These are phyloP conservation scores for Suillus brevipes DNA, from an alignment of 768 basidiomycete species.

Conservation along the genomic window DNA sequence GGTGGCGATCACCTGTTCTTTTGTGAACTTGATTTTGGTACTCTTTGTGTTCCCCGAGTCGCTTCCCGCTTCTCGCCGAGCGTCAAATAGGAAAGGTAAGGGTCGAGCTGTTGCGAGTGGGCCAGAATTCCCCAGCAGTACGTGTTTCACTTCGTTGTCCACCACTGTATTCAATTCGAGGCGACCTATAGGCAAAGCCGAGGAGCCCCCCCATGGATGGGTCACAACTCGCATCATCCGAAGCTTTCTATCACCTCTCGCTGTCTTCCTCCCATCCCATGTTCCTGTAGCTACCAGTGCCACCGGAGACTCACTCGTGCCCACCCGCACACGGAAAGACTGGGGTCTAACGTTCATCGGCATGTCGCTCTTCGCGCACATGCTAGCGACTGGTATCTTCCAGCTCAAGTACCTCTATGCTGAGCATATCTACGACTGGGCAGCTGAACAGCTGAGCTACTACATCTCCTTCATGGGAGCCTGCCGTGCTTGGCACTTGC, in stretches of 20 bases:
- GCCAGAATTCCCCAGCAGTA: slow-evolving; percentile 14
- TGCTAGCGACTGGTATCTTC: slow-evolving; percentile 70
- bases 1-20: slow-evolving; percentile 44
- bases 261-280: slow-evolving; percentile 64
- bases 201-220: slow-evolving; percentile 7
- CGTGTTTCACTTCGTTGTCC: neutral
- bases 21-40: slow-evolving; percentile 58
- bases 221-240: slow-evolving; percentile 30
- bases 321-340: slow-evolving; percentile 57
- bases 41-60: slow-evolving; percentile 63
- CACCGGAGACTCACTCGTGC: slow-evolving; percentile 57
- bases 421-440: slow-evolving; percentile 70
- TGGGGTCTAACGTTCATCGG: slow-evolving; percentile 77
- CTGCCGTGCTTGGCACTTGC: slow-evolving; percentile 61
- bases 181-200: neutral
- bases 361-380: slow-evolving; percentile 58
- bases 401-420: slow-evolving; percentile 80
- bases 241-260: slow-evolving; percentile 62
- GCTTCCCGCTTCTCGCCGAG: slow-evolving; percentile 33
- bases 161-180: slow-evolving; percentile 4
- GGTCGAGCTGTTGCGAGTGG: slow-evolving; percentile 23
- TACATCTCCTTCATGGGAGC: slow-evolving; percentile 74
- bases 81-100: slow-evolving; percentile 31
- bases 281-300: slow-evolving; percentile 40
- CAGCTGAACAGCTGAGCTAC: slow-evolving; percentile 66